phyloP scores from a whole-genome alignment of 23 red algal genomes.

The Agarophyton chilense region DNA sequence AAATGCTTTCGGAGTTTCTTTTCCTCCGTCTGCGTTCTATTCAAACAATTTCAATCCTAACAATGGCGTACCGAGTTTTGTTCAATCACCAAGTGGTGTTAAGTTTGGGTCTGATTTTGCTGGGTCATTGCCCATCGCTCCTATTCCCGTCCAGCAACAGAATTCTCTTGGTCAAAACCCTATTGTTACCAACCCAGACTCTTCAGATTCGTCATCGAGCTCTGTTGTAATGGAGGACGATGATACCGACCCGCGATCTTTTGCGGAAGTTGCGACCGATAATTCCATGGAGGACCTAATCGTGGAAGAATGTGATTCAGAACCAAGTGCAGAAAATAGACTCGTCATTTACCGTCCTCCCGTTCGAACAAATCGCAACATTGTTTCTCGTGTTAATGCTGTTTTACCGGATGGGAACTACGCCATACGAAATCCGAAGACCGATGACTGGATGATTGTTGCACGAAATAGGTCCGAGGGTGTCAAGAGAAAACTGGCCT shows the following conservation, averaged over 20 bases:
- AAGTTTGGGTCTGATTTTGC: conserved; percentile 48
- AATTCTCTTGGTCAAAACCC: neutral
- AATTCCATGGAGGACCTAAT: conserved; percentile 15
- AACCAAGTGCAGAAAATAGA: conserved; percentile 33
- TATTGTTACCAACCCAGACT: conserved; percentile 13
- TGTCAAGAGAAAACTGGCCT: conserved; percentile 38
- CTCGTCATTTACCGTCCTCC: conserved; percentile 55
- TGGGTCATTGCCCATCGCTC: neutral
- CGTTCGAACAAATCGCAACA: neutral
- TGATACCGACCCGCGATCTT: neutral
- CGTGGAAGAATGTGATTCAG: conserved; percentile 1
- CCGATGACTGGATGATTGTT: conserved; percentile 39
- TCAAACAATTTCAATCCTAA: neutral
- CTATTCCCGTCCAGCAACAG: neutral
- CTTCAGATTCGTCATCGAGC: conserved; percentile 9
- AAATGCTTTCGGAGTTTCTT: conserved; percentile 46
- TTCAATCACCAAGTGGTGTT: conserved; percentile 12
- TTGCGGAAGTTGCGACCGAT: neutral
- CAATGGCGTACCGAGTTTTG: neutral
- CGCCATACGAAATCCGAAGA: conserved; percentile 20
- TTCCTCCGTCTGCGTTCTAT: conserved; percentile 38
- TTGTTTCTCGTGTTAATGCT: neutral
- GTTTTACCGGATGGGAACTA: conserved; percentile 30
- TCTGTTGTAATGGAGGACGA: conserved; percentile 30
- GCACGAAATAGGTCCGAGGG: neutral